Evolutionary conservation across 352 stramenopile genomes (phyloP), one percentile per base, ranked within the genome.

Genomic region (Pythium pyrilobum): DNA sequence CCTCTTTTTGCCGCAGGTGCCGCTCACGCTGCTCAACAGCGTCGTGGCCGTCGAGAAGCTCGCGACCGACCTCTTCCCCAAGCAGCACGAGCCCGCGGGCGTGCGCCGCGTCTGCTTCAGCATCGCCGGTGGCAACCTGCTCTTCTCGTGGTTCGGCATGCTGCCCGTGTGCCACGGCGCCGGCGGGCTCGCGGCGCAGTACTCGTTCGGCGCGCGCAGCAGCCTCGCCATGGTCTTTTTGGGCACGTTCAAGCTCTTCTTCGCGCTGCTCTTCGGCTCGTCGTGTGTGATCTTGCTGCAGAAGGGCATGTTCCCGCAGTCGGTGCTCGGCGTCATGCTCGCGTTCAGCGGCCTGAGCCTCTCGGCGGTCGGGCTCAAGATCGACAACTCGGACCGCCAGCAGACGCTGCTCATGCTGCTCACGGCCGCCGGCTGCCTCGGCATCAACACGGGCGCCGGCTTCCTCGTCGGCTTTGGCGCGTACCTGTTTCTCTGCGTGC

Each of bases 161-260:
- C 88, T 97, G 69, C 91, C 92, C 5, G 89, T 95, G 59, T 98
- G 92, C 65, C 92, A 98, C 62, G 92, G 92, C 28, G 87, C 91
- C 9, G 92, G 92, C 16, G 92, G 92, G 12, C 72, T 98, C 41
- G 91, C 91, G 8, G 93, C 86, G 27, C 92, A 98, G 66, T 82
- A 97, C 73, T 68, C 84, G 27, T 96, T 98, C 39, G 93, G 93
- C 16, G 93, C 93, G 2, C 75, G 88, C 33, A 92, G 85, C 61
- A 96, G 87, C 55, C 72, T 96, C 18, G 79, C 89, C 11, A 93
- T 98, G 64, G 67, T 94, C 1, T 79, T 97, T 51, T 72, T 98
- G 4, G 93, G 93, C 11, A 23, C 56, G 2, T 76, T 89, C 50
- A 98, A 98, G 71, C 66, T 97, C n/a, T 64, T 84, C 16, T 71